Evolutionary conservation across 306 rosid genomes (phyloP), one percentile per base, ranked within the genome.

Genomic region (Fagus sylvatica): DNA sequence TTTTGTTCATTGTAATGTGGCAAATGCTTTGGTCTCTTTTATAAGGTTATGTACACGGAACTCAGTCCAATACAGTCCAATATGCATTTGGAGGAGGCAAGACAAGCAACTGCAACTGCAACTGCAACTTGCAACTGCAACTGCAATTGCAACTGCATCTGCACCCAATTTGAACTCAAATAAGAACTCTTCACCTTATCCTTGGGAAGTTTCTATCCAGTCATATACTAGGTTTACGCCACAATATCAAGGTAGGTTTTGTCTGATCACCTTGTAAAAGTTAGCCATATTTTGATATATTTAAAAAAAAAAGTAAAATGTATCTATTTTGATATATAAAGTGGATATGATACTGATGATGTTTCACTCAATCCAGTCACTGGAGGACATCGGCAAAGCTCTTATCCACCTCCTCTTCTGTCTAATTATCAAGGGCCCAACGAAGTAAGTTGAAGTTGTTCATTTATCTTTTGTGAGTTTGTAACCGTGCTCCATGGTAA

Each of bases 31-130:
- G 46, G 53, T 76, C 77, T 83, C 53, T 72, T 78, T 81, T 59
- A 37, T 53, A 51, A 90, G 91, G 91, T 85, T 74, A 69, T 85
- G 71, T 90, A 84, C 74, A 90, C 74, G 56, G 93, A 90, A 78
- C 85, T 90, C 57, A 81, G 84, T 72, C 85, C 37, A 33, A 77
- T 76, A 36, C 88, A 87, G 70, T 85, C 90, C 34, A 78, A 80
- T 74, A 82, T 80, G 74, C 79, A 71, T 78, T 71, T 87, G 85
- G 87, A 87, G 80, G 77, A 79, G n/a, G n/a, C n/a, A n/a, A n/a
- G n/a, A n/a, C n/a, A n/a, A n/a, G n/a, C n/a, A n/a, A n/a, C n/a
- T n/a, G n/a, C n/a, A n/a, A n/a, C n/a, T n/a, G n/a, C n/a, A n/a
- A n/a, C n/a, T n/a, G n/a, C n/a, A n/a, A n/a, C n/a, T n/a, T n/a